Percentiles rank a stretch among this genome's conserved stretches.
phyloP scores from a whole-genome alignment of 495 filamentous ascomycete genomes.

The Melanomma pulvis-pyrius region DNA sequence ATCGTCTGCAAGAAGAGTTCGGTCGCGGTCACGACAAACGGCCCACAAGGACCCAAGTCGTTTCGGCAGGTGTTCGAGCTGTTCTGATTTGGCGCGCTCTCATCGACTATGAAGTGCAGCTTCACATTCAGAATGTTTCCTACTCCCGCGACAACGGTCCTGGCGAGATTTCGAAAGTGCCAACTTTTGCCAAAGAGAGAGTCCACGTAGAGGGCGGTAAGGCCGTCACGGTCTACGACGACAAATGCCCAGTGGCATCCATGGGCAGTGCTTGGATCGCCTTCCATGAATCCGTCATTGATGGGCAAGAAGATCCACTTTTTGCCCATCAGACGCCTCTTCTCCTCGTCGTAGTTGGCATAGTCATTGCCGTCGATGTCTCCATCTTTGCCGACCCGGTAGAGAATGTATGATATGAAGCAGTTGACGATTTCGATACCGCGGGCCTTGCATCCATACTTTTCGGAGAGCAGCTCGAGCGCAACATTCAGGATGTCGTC shows the following conservation, averaged over 20 bases:
- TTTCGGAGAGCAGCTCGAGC: background rate
- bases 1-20: background rate
- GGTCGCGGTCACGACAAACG: conserved; percentile 8
- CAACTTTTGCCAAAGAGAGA: background rate
- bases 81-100: conserved; percentile 8
- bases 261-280: background rate
- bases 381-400: background rate
- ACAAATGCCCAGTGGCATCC: conserved; percentile 8
- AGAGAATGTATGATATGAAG: background rate
- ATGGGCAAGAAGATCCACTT: conserved; percentile 18
- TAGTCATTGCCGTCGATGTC: background rate
- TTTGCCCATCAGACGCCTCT: background rate
- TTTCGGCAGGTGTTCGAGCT: background rate
- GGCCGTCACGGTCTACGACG: background rate
- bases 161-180: background rate
- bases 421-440: conserved; percentile 19
- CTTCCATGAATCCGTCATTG: conserved; percentile 8
- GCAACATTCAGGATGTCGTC: conserved; percentile 15
- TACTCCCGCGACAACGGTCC: conserved; percentile 7
- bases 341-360: conserved; percentile 1
- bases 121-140: background rate
- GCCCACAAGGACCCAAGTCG: conserved; percentile 16
- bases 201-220: background rate
- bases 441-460: background rate
- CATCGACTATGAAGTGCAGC: background rate